These are phyloP conservation scores for Cubamyces lactineus DNA, from an alignment of 768 basidiomycete genomes.

Conservation along the genomic window DNA sequence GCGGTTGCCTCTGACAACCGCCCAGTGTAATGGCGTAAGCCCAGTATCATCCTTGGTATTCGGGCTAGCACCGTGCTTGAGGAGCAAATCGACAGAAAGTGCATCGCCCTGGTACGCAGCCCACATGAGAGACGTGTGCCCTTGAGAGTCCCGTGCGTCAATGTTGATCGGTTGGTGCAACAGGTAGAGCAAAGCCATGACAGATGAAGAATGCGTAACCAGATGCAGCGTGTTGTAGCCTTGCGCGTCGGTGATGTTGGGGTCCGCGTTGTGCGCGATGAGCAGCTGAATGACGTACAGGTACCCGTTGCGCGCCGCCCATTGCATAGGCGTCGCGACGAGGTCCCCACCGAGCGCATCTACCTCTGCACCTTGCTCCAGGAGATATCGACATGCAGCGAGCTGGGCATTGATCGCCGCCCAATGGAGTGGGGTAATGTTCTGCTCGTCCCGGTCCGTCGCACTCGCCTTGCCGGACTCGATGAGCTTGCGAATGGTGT, in stretches of 20 bases:
- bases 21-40: slow-evolving; percentile 94
- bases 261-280: slow-evolving; percentile 88
- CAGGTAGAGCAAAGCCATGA: slow-evolving; percentile 92
- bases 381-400: slow-evolving; percentile 81
- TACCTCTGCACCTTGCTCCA: slow-evolving; percentile 93
- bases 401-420: slow-evolving; percentile 96
- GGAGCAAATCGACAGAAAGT: slow-evolving; percentile 86
- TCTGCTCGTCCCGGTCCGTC: slow-evolving; percentile 84
- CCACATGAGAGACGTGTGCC: slow-evolving; percentile 98
- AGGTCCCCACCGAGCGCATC: slow-evolving; percentile 95
- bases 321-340: slow-evolving; percentile 93
- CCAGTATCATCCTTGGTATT: slow-evolving; percentile 79
- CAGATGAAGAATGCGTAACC: slow-evolving; percentile 90
- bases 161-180: slow-evolving; percentile 93
- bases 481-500: slow-evolving; percentile 63
- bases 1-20: slow-evolving; percentile 92
- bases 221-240: slow-evolving; percentile 97
- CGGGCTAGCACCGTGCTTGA: slow-evolving; percentile 84
- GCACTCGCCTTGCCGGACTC: slow-evolving; percentile 71
- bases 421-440: slow-evolving; percentile 97
- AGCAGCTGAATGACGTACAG: slow-evolving; percentile 94
- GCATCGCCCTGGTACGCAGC: slow-evolving; percentile 99
- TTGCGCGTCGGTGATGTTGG: slow-evolving; percentile 87
- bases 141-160: slow-evolving; percentile 87
- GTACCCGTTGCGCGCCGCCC: slow-evolving; percentile 97